Conservation (phyloP, 441 rosid genomes). For the Pelargonium myrrhifolium region DNA sequence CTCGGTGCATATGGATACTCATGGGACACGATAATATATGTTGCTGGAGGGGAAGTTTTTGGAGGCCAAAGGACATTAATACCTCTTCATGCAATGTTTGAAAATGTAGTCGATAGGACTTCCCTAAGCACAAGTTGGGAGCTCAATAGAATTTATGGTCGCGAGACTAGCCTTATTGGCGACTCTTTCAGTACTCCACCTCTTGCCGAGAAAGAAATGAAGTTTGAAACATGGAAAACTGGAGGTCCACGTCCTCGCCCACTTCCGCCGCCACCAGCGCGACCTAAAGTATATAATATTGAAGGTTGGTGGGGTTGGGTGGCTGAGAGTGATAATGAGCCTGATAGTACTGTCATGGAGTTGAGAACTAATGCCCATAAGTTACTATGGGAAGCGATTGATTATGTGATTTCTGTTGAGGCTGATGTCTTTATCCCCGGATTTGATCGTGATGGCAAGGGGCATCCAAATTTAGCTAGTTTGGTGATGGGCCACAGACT, state of each 20-base stretch:
- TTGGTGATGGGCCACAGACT: slow-evolving; percentile 93
- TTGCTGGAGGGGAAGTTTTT: slow-evolving; percentile 90
- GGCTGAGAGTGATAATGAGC: slow-evolving; percentile 97
- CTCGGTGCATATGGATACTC: slow-evolving; percentile 89
- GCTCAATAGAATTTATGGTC: slow-evolving; percentile 76
- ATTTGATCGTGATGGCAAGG: slow-evolving; percentile 85
- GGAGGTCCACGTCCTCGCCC: slow-evolving; percentile 88
- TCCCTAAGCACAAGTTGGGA: slow-evolving; percentile 85
- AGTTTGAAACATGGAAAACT: slow-evolving; percentile 49
- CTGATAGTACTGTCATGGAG: slow-evolving; percentile 90
- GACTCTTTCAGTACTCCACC: slow-evolving; percentile 40
- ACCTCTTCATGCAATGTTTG: slow-evolving; percentile 85
- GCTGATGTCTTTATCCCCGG: slow-evolving; percentile 92
- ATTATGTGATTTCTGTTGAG: slow-evolving; percentile 70
- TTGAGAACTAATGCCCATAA: slow-evolving; percentile 94
- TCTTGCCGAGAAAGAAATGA: slow-evolving; percentile 43
- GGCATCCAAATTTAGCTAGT: slow-evolving; percentile 85
- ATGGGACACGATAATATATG: slow-evolving; percentile 75
- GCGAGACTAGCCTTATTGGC: slow-evolving; percentile 55
- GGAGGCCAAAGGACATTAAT: slow-evolving; percentile 88
- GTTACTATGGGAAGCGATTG: slow-evolving; percentile 92
- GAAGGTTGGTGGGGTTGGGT: slow-evolving; percentile 99
- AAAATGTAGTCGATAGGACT: slow-evolving; percentile 88
- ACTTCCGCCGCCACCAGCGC: slow-evolving; percentile 84
- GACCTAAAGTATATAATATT: slow-evolving; percentile 75